Evolutionary conservation across 345 rosid species (phyloP).

Genomic region (Erysimum cheiranthoides): DNA sequence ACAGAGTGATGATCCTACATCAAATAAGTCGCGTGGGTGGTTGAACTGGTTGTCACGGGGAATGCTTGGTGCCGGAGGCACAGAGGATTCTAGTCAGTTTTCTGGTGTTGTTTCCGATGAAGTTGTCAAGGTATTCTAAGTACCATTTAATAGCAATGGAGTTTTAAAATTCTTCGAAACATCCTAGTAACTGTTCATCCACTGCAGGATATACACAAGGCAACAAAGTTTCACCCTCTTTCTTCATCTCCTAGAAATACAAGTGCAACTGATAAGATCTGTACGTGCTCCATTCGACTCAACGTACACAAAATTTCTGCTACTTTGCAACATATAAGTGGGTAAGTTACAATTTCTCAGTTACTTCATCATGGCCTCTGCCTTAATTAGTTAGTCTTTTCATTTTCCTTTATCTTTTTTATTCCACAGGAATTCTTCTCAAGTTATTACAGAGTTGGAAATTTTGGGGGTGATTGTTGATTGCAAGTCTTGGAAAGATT

Average conservation of each 20-base stretch:
- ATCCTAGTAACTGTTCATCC: constrained; percentile 29
- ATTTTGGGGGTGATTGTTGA: constrained; percentile 61
- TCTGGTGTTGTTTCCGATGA: constrained; percentile 95
- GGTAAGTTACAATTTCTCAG: constrained; percentile 26
- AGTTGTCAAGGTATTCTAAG: constrained; percentile 74
- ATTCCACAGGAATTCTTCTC: constrained; percentile 55
- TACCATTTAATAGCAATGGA: constrained; percentile 17
- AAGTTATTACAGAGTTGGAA: constrained; percentile 59
- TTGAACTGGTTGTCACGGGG: constrained; percentile 96
- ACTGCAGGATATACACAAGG: constrained; percentile 88
- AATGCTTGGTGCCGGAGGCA: constrained; percentile 99
- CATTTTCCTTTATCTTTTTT: constrained; percentile 23
- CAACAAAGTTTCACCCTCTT: constrained; percentile 75
- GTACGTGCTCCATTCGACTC: constrained; percentile 63
- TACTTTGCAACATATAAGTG: constrained; percentile 60
- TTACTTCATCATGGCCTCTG: constrained; percentile 17
- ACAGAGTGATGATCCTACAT: constrained; percentile 58
- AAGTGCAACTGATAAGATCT: constrained; percentile 55
- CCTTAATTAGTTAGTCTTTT: constrained; percentile 9
- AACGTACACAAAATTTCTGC: constrained; percentile 58
- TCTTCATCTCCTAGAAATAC: constrained; percentile 49
- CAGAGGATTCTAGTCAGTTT: constrained; percentile 90
- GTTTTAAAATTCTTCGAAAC: constrained; percentile 21
- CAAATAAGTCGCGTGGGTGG: constrained; percentile 84
- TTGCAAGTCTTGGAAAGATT: constrained; percentile 70